A percentile compares a stretch with the other conserved stretches of the same genome.
Evolutionary conservation across 192 early-diverging fungal species (phyloP).

Genomic region (Lobulomyces angularis): DNA sequence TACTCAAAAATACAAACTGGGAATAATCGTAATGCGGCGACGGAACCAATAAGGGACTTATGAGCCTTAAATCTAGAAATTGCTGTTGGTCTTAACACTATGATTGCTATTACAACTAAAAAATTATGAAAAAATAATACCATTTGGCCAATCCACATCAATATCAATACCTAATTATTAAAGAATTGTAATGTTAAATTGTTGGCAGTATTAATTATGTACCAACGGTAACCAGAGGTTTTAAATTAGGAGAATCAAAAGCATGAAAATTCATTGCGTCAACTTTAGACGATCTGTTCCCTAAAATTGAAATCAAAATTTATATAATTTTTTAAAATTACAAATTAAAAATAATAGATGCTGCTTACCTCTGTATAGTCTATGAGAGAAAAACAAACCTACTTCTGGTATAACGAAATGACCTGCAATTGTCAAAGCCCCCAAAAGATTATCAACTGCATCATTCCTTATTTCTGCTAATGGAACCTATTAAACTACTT

Average conservation of each 20-base stretch:
- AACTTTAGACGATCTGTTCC: slow-evolving; percentile 68
- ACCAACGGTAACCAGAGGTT: slow-evolving; percentile 86
- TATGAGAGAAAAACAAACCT: slow-evolving; percentile 84
- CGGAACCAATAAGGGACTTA: slow-evolving; percentile 74
- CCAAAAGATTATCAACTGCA: slow-evolving; percentile 90
- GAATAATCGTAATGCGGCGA: slow-evolving; percentile 79
- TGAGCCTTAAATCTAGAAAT: slow-evolving; percentile 75
- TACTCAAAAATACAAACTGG: no score
- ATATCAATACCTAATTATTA: neutral
- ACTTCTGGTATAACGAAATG: slow-evolving; percentile 98
- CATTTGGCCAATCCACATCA: no score
- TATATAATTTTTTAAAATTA: slow-evolving; percentile 1
- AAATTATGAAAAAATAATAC: no score
- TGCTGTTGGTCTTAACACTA: slow-evolving; percentile 69
- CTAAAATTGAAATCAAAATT: no score
- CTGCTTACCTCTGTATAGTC: slow-evolving; percentile 80
- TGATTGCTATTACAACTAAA: slow-evolving; percentile 78
- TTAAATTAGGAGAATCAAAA: slow-evolving; percentile 63
- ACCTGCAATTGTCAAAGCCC: slow-evolving; percentile 92
- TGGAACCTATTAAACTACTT: slow-evolving; percentile 44
- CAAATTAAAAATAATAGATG: slow-evolving; percentile 1
- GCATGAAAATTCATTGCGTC: slow-evolving; percentile 41
- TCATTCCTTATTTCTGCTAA: slow-evolving; percentile 96
- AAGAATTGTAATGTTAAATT: neutral
- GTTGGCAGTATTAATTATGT: slow-evolving; percentile 74